These are phyloP conservation scores for Cryptosporidium ubiquitum DNA, from an alignment of 169 alveolate genomes.

Conservation along the genomic window DNA sequence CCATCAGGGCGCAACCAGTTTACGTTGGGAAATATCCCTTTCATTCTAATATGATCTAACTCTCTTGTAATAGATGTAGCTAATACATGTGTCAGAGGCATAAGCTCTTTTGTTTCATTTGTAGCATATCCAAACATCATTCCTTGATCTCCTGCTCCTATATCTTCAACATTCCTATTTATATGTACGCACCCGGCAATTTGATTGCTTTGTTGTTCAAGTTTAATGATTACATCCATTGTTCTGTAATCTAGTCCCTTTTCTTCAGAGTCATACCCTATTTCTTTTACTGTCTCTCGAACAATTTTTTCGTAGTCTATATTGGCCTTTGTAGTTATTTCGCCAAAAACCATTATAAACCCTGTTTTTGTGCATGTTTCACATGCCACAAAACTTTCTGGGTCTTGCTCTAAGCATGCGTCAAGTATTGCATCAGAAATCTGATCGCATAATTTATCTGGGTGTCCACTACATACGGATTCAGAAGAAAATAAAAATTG, in stretches of 20 bases:
- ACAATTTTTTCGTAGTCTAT: slow-evolving; percentile 94
- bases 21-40: slow-evolving; percentile 81
- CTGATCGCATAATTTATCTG: slow-evolving; percentile 99
- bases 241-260: slow-evolving; percentile 96
- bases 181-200: slow-evolving; percentile 97
- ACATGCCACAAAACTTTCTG: slow-evolving; percentile 93
- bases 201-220: slow-evolving; percentile 95
- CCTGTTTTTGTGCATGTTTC: slow-evolving; percentile 96
- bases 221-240: slow-evolving; percentile 91
- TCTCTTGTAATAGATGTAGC: slow-evolving; percentile 93
- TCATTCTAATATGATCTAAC: slow-evolving; percentile 93
- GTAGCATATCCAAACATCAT: slow-evolving; percentile 99
- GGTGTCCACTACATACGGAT: slow-evolving; percentile 99
- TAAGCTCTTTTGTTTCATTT: slow-evolving; percentile 95
- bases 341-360: slow-evolving; percentile 97
- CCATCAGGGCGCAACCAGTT: slow-evolving; percentile 99
- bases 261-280: slow-evolving; percentile 90
- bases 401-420: slow-evolving; percentile 97
- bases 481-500: slow-evolving; percentile 97
- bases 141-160: slow-evolving; percentile 99
- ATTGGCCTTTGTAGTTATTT: slow-evolving; percentile 93
- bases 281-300: slow-evolving; percentile 92
- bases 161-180: slow-evolving; percentile 91
- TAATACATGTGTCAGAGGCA: slow-evolving; percentile 97
- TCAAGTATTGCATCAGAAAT: slow-evolving; percentile 99